Percentiles rank a stretch among this genome's conserved stretches.
Evolutionary conservation across 768 basidiomycete genomes (phyloP).

Genomic region (Mycena olivaceomarginata): DNA sequence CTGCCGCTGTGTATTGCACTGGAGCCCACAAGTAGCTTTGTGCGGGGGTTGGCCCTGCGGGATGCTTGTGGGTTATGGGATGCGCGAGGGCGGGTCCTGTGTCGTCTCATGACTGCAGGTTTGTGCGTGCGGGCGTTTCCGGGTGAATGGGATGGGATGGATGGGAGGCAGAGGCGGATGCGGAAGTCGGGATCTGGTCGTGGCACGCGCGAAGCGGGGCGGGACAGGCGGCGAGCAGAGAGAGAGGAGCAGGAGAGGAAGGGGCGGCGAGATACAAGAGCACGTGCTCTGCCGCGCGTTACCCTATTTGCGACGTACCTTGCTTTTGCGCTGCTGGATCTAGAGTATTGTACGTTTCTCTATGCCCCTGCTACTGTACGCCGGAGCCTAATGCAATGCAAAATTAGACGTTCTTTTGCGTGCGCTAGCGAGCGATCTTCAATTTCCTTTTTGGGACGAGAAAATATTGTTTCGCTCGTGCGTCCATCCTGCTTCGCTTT

Average conservation of each 20-base stretch:
- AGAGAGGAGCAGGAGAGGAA: slow-evolving; percentile 3
- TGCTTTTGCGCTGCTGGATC: background rate
- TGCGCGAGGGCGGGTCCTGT: background rate
- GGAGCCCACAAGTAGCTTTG: background rate
- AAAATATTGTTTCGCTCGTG: background rate
- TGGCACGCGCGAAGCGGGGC: background rate
- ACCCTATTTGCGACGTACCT: background rate
- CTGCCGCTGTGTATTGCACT: background rate
- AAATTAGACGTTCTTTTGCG: background rate
- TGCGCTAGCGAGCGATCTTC: background rate
- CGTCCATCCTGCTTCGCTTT: background rate
- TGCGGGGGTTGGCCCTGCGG: background rate
- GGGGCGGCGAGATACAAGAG: slow-evolving; percentile 4
- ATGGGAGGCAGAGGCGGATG: background rate
- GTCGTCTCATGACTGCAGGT: slow-evolving; percentile 5
- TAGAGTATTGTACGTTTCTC: background rate
- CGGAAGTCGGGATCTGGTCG: background rate
- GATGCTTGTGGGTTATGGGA: background rate
- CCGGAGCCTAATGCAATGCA: background rate
- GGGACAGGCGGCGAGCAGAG: background rate
- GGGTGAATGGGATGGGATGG: background rate
- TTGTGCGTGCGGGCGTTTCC: background rate
- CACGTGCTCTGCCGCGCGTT: background rate
- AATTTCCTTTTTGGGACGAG: background rate
- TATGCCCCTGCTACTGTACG: background rate